Percentiles rank a stretch among this genome's conserved stretches.
Conservation (phyloP, 371 early-diverging fungal species). For the Circinella minor region DNA sequence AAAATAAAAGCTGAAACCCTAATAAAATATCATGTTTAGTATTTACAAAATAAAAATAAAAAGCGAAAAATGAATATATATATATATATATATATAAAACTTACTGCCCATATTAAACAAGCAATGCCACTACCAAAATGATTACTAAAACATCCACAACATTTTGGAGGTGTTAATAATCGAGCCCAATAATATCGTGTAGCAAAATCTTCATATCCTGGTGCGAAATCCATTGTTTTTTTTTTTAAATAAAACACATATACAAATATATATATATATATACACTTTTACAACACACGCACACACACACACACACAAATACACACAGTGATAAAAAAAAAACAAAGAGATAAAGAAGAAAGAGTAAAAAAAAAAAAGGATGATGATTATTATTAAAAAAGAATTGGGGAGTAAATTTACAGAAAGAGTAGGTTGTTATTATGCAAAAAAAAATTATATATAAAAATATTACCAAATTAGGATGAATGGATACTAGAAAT, state of each 20-base stretch:
- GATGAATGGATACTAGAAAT: background rate
- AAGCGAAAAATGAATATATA: too few species aligned
- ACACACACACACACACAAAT: too few species aligned
- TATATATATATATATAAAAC: slow-evolving; percentile 8
- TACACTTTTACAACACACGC: too few species aligned
- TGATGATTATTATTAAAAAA: too few species aligned
- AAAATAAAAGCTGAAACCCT: slow-evolving; percentile 42
- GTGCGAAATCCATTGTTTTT: background rate
- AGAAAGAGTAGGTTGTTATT: background rate
- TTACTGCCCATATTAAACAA: slow-evolving; percentile 37
- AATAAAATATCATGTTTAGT: background rate
- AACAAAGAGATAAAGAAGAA: background rate
- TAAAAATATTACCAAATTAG: slow-evolving; percentile 17
- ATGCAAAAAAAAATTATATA: slow-evolving; percentile 15
- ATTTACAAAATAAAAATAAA: too few species aligned
- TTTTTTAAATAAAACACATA: too few species aligned
- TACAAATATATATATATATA: too few species aligned
- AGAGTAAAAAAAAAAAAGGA: background rate
- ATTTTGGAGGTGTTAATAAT: slow-evolving; percentile 16
- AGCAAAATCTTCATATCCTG: slow-evolving; percentile 17
- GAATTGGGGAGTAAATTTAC: background rate
- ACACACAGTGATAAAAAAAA: background rate
- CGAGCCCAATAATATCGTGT: slow-evolving; percentile 24
- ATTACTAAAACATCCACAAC: slow-evolving; percentile 35
- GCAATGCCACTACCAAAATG: slow-evolving; percentile 27